Evolutionary conservation across 768 basidiomycete species (phyloP).

Genomic region (Boletus pseudopeckii): DNA sequence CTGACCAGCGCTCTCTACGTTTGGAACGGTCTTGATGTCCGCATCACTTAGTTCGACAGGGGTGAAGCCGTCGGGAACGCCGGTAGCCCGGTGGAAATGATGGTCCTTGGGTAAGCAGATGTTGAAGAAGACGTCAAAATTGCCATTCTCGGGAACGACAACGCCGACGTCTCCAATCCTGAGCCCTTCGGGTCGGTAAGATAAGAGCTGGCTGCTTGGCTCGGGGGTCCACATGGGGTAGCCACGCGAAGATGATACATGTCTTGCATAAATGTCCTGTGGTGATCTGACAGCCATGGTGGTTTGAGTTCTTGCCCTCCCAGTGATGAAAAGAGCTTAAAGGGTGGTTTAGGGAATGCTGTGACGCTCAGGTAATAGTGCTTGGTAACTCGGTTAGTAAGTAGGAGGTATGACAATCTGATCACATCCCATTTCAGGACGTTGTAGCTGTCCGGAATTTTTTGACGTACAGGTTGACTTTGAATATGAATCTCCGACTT

Average conservation of each 20-base stretch:
- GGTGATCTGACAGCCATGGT: constrained; percentile 23
- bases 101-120: constrained; percentile 35
- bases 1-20: constrained; percentile 11
- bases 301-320: neutral
- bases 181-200: constrained; percentile 28
- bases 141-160: constrained; percentile 31
- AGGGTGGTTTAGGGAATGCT: neutral
- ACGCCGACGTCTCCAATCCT: constrained; percentile 40
- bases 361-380: constrained; percentile 9
- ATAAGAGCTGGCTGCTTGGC: constrained; percentile 24
- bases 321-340: neutral
- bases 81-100: constrained; percentile 3
- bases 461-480: no score
- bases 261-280: constrained; percentile 26
- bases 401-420: neutral
- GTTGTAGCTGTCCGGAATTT: no score
- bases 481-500: no score
- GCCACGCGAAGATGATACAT: constrained; percentile 28
- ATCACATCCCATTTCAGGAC: no score
- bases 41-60: constrained; percentile 21
- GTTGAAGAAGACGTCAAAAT: constrained; percentile 39
- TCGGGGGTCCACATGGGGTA: constrained; percentile 38
- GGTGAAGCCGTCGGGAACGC: constrained; percentile 30
- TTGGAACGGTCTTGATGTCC: constrained; percentile 13
- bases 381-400: constrained; percentile 15